Base-by-base conservation (phyloP, 495 filamentous ascomycete genomes). In the Penicillium angulare region DNA sequence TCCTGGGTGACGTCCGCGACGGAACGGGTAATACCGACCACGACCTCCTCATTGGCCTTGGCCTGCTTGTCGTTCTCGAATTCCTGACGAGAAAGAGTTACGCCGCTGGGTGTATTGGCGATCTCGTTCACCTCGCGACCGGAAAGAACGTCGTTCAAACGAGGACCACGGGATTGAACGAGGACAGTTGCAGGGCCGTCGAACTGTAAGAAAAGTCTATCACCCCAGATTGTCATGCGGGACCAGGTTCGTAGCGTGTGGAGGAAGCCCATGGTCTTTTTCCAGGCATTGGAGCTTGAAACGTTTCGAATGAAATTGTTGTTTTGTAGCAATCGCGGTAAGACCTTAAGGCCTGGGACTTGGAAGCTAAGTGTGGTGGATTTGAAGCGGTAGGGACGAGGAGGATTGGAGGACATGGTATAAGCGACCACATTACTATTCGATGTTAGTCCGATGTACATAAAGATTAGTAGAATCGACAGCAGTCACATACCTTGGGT, bases 381-480 rank as follows among this genome's bases (percentile, higher is more conserved):
- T 67, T 85, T 87, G 67, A 98, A 84, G 20, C 92, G 84, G 72
- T 95, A 93, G 1, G 91, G 90, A 13, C 80, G 69, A 10, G 93
- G 93, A 27, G 85, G 81, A 32, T 81, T 79, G 32, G 84, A 80
- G 20, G 81, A 83, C 26, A 93, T 76, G 8, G 85, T 85, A 69
- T 98, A 97, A 24, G 92, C 93, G 8, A 97, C 80, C 1, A 98
- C 84, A 65, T 96, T 88, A 56, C 89, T 88, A n/a, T n/a, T n/a
- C n/a, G n/a, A n/a, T n/a, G n/a, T n/a, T n/a, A n/a, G n/a, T n/a
- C n/a, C n/a, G n/a, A 35, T 20, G 7, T 7, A 6, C 24, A 32
- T 47, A 65, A 61, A 34, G 22, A 32, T 47, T 52, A 27, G 49
- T n/a, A 33, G 41, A n/a, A 6, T 10, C 5, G n/a, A n/a, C 2